Percentiles rank a stretch among this genome's conserved stretches.
phyloP scores from a whole-genome alignment of 345 rosid genomes.

The Eucalyptus curtisii region DNA sequence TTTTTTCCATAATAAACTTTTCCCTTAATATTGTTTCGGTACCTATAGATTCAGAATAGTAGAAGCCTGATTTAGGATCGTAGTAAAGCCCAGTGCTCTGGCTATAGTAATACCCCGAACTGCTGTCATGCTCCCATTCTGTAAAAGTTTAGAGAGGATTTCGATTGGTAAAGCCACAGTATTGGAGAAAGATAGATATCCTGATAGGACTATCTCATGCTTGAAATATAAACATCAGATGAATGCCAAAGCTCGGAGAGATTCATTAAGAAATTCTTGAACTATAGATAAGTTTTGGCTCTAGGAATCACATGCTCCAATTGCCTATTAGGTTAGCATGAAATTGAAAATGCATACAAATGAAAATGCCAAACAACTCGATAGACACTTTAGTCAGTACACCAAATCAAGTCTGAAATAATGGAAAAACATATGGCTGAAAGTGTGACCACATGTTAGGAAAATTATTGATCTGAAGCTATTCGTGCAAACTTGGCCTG shows the following conservation, averaged over 20 bases:
- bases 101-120: constrained; percentile 65
- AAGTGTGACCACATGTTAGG: background rate
- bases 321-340: background rate
- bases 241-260: background rate
- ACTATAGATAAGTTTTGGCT: background rate
- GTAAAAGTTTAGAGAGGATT: background rate
- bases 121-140: constrained; percentile 66
- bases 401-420: background rate
- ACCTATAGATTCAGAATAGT: constrained; percentile 80
- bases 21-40: background rate
- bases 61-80: constrained; percentile 82
- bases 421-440: background rate
- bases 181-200: background rate
- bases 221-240: background rate
- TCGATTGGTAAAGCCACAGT: background rate
- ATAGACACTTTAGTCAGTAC: background rate
- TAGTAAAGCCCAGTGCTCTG: constrained; percentile 42
- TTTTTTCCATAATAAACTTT: background rate
- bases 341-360: background rate
- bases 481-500: background rate
- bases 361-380: background rate
- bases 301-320: background rate
- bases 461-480: background rate
- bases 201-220: background rate
- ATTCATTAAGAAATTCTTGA: background rate